phyloP scores from a whole-genome alignment of 495 filamentous ascomycete species.

The Emericellopsis terricola region DNA sequence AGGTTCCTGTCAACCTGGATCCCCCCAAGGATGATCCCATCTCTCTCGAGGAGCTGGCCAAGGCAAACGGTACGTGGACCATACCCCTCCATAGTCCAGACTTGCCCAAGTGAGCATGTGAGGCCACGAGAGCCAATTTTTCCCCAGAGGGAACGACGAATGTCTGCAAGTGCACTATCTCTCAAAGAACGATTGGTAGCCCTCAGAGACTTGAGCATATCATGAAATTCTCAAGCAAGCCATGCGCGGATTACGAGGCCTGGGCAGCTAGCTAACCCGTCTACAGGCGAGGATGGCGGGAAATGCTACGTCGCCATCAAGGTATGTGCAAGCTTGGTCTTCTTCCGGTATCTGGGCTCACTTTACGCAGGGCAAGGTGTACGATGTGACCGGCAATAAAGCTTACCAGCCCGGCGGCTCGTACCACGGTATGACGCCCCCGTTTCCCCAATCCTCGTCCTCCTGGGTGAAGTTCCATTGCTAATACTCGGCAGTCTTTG shows the following conservation, averaged over 20 bases:
- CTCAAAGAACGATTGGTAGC: too few species aligned
- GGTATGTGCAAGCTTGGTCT: conserved; percentile 20
- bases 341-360: neutral
- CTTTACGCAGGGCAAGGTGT: conserved; percentile 68
- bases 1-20: conserved; percentile 58
- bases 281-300: conserved; percentile 35
- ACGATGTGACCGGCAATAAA: conserved; percentile 77
- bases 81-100: neutral
- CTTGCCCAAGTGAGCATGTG: too few species aligned
- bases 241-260: neutral
- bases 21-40: conserved; percentile 84
- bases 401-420: conserved; percentile 68
- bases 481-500: conserved; percentile 48
- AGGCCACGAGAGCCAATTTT: neutral
- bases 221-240: too few species aligned
- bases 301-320: conserved; percentile 92
- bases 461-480: neutral
- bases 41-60: conserved; percentile 49
- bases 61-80: conserved; percentile 53
- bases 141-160: too few species aligned
- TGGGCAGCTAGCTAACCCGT: neutral
- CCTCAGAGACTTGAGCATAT: too few species aligned
- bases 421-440: conserved; percentile 52
- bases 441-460: neutral
- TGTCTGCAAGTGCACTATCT: too few species aligned